These are phyloP conservation scores for Fusarium lyarnte DNA, from an alignment of 2,329 filamentous ascomycete species.

Conservation along the genomic window DNA sequence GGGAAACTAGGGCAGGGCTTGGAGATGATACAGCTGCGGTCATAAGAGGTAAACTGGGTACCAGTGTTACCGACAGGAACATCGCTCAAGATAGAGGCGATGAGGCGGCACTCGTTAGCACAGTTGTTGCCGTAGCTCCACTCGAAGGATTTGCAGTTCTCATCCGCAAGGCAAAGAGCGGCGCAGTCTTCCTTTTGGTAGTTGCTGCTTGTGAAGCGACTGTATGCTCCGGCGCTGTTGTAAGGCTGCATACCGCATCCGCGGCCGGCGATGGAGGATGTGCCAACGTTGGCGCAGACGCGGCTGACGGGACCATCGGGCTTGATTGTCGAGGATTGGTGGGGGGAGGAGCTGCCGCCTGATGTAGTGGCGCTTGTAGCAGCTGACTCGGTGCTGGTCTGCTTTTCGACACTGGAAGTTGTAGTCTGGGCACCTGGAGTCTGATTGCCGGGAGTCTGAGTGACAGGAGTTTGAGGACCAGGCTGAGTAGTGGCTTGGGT, in stretches of 20 bases:
- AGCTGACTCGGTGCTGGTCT: neutral
- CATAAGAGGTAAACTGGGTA: neutral
- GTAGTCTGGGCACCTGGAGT: neutral
- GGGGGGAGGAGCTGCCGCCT: neutral
- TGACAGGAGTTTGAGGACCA: neutral
- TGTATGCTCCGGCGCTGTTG: conserved; percentile 3
- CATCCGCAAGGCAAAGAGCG: neutral
- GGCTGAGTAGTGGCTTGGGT: neutral
- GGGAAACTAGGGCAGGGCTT: neutral
- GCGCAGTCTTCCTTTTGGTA: conserved; percentile 4
- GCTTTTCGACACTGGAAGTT: neutral
- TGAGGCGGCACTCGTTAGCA: conserved; percentile 1
- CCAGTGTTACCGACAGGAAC: neutral
- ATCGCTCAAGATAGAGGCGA: neutral
- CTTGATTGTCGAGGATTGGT: neutral
- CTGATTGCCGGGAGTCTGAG: neutral
- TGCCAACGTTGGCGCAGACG: neutral
- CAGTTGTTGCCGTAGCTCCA: neutral
- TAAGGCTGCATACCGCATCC: conserved; percentile 5
- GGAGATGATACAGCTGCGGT: conserved; percentile 1
- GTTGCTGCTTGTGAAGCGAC: neutral
- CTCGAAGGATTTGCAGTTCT: conserved; percentile 4
- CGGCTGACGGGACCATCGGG: neutral
- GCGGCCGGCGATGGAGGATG: neutral
- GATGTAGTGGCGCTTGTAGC: neutral